These are phyloP conservation scores for Penicillium sp. DNA, from an alignment of 2,329 filamentous ascomycete genomes.

Conservation along the genomic window DNA sequence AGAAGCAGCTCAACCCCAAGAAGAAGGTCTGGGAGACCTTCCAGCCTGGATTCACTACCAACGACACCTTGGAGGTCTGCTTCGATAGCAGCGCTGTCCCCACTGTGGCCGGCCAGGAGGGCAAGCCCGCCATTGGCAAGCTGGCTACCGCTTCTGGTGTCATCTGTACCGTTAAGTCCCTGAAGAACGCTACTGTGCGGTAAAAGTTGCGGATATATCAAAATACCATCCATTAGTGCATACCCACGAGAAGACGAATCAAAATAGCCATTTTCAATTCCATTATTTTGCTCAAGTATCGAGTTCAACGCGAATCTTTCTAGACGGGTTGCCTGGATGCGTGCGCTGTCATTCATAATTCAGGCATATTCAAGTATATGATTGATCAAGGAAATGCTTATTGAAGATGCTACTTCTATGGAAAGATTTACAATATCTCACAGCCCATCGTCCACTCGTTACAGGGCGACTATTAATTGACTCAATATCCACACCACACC, in stretches of 20 bases:
- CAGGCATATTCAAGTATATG: neutral
- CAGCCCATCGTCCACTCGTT: neutral
- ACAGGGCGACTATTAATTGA: neutral
- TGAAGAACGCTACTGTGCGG: conserved; percentile 81
- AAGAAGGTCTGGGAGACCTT: conserved; percentile 99
- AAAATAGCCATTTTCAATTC: conserved; percentile 17
- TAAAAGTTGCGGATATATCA: conserved; percentile 50
- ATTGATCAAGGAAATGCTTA: neutral
- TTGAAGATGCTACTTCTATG: neutral
- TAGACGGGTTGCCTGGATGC: too few species aligned
- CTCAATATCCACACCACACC: neutral
- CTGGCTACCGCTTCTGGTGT: conserved; percentile 78
- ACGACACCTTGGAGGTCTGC: conserved; percentile 75
- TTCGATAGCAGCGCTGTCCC: conserved; percentile 82
- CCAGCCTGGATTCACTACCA: conserved; percentile 95
- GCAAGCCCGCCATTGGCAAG: conserved; percentile 59
- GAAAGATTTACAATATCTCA: conserved; percentile 2
- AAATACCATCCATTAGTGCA: conserved; percentile 21
- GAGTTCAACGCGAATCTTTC: neutral
- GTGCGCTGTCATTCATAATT: too few species aligned
- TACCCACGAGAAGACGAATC: conserved; percentile 27
- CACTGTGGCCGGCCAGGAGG: conserved; percentile 69
- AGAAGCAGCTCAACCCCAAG: conserved; percentile 95
- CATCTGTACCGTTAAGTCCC: conserved; percentile 78
- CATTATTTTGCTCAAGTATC: neutral